Evolutionary conservation across 345 rosid species (phyloP), one percentile per base, ranked within the genome.

Genomic region (Rubroshorea leprosula): DNA sequence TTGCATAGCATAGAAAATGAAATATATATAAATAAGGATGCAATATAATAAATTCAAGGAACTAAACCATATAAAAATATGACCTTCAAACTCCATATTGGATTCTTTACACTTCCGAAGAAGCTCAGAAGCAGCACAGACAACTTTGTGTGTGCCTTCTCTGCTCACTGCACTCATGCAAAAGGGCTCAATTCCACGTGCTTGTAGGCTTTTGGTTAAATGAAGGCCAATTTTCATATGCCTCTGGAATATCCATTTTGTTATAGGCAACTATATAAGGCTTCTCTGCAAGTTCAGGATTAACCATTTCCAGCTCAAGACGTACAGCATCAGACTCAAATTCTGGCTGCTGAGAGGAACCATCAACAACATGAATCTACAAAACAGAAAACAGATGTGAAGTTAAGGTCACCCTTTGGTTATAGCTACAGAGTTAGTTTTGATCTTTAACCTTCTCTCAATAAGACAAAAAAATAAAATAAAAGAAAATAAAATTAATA

Each of bases 221-320:
- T 65, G 69, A 67, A 6, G 78, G 69, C 97, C 94, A 89, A 20
- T 83, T 82, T 57, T 80, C 88, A 50, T 79, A 71, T 50, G 94
- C 96, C 55, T 89, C 94, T 2, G 86, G 91, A 67, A 93, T 87
- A 72, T 93, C 99, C 88, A 89, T 85, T 76, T 93, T 89, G 79
- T 83, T 93, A 66, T 54, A 85, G 41, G 96, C 96, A 74, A 89
- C 91, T 50, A 85, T 43, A 20, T 69, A 89, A 38, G 97, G 96
- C 75, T 89, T 89, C 65, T 78, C 94, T 19, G 91, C 84, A 23
- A 85, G 54, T 61, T 86, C 94, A 54, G 97, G 99, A 71, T 82
- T 83, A 58, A 93, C 86, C 70, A 89, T 51, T 73, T 93, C 97
- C 52, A 93, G 79, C 77, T 93, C 99, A 3, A 93, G 95, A 51